phyloP scores from a whole-genome alignment of 495 filamentous ascomycete species.

The Neurospora africana region DNA sequence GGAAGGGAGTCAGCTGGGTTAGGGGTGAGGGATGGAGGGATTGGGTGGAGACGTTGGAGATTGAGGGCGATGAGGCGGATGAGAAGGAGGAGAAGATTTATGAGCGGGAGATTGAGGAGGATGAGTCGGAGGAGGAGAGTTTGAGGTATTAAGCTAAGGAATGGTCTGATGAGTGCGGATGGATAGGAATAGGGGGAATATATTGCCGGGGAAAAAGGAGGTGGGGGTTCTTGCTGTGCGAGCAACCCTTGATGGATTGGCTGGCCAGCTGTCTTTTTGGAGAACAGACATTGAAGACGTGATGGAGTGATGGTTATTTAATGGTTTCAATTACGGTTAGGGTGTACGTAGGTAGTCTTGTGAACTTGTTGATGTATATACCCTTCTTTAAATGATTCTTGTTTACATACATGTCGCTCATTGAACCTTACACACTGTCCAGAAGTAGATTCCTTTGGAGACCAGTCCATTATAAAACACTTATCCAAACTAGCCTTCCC shows the following conservation, averaged over 20 bases:
- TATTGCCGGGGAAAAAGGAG: neutral
- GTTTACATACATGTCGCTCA: neutral
- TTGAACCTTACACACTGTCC: neutral
- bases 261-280: neutral
- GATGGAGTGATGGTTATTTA: neutral
- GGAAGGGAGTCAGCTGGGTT: constrained; percentile 64
- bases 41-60: constrained; percentile 30
- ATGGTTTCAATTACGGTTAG: neutral
- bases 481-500: neutral
- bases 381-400: neutral
- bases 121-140: neutral
- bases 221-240: neutral
- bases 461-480: neutral
- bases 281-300: neutral
- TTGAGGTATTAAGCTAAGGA: neutral
- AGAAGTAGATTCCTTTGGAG: neutral
- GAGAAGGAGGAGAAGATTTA: constrained; percentile 8
- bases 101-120: neutral
- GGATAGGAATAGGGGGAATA: neutral
- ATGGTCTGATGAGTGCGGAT: neutral
- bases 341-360: neutral
- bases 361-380: neutral
- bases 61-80: constrained; percentile 23
- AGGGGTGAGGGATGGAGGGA: constrained; percentile 48
- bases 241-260: neutral